These are phyloP conservation scores for Aureobasidium sp. DNA, from an alignment of 2,329 filamentous ascomycete genomes.

Conservation along the genomic window DNA sequence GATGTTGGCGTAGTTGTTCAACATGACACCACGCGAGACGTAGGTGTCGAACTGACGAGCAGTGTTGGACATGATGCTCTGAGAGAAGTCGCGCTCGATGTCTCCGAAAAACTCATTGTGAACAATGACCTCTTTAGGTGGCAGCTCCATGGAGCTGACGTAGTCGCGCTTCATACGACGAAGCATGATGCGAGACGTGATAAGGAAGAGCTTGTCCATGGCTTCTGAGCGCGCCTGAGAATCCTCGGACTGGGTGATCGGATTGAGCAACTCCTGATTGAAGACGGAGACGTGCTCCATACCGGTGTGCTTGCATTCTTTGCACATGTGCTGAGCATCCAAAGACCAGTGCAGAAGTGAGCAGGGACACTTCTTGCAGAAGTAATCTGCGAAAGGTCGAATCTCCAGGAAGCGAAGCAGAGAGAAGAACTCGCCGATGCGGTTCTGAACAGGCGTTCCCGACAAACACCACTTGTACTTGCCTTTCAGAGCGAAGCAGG, in stretches of 20 bases:
- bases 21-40: slow-evolving; percentile 83
- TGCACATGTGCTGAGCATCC: slow-evolving; percentile 63
- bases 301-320: slow-evolving; percentile 57
- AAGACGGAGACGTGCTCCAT: slow-evolving; percentile 73
- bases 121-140: slow-evolving; percentile 86
- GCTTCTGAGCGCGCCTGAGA: slow-evolving; percentile 56
- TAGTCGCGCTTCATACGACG: slow-evolving; percentile 91
- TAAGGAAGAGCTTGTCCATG: slow-evolving; percentile 72
- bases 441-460: slow-evolving; percentile 91
- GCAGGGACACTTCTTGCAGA: slow-evolving; percentile 83
- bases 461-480: slow-evolving; percentile 93
- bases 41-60: slow-evolving; percentile 91
- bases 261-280: slow-evolving; percentile 91
- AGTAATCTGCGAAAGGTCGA: slow-evolving; percentile 82
- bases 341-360: slow-evolving; percentile 77
- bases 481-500: slow-evolving; percentile 84
- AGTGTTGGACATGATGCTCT: slow-evolving; percentile 89
- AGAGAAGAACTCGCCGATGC: slow-evolving; percentile 96
- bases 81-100: slow-evolving; percentile 90
- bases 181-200: slow-evolving; percentile 93
- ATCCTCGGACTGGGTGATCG: slow-evolving; percentile 46
- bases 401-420: slow-evolving; percentile 86
- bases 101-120: slow-evolving; percentile 96
- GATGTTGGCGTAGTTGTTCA: slow-evolving; percentile 97
- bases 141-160: slow-evolving; percentile 90